Evolutionary conservation across 257 asterid species (phyloP), one percentile per base, ranked within the genome.

Genomic region (Nemophila menziesii): DNA sequence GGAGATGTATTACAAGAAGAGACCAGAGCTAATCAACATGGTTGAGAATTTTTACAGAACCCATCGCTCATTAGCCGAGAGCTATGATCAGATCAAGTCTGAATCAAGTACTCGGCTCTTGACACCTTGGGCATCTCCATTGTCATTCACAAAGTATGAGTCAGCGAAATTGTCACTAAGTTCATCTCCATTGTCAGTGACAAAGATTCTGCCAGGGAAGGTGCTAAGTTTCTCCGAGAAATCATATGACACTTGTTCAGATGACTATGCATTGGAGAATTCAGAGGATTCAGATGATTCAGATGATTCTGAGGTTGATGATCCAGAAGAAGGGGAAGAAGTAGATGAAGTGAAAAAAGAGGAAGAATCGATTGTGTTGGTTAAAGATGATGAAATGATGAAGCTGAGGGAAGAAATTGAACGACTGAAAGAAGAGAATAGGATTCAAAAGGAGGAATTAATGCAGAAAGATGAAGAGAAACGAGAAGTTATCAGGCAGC

Each of bases 1-100:
- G 23, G 94, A 79, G 19, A 79, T 82, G 92, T 82, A 73, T 67
- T 79, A 76, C 78, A 66, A 58, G 75, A 79, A 74, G 65, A 64
- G 92, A 21, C 94, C 94, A 1, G 80, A 79, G 68, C 87, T 82
- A n/a, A 56, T 79, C 3, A 64, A 50, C 67, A 79, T 79, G 92
- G 80, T 79, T 4, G 79, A 73, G 22, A 92, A 76, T n/a, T 71
- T 79, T 43, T 73, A 82, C 22, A 64, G 82, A 4, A 51, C 81
- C 33, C 89, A 82, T 57, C 87, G 85, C 8, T 76, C 74, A 0
- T 49, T 82, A 39, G 94, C 92, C 0, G 92, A 82, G 74, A 56
- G 70, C 22, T 73, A 60, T 16, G 87, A 82, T 57, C 87, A 59
- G 21, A 34, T 69, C 33, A 79, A 79, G 41, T 39, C 65, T 0